phyloP scores from a whole-genome alignment of 2,329 filamentous ascomycete genomes.

The Pleomassaria siparia region DNA sequence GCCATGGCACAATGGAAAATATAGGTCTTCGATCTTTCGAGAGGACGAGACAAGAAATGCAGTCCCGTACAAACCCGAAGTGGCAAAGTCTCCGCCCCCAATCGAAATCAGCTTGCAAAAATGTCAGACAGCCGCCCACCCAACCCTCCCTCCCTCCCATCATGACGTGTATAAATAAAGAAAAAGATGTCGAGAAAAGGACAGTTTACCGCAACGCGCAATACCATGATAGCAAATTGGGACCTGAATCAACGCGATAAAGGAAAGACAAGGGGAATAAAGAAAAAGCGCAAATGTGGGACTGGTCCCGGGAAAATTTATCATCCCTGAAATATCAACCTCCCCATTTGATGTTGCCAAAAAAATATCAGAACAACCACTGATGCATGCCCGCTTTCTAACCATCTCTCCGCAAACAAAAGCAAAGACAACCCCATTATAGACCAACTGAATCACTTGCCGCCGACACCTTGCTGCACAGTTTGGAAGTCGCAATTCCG shows the following conservation, averaged over 20 bases:
- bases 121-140: neutral
- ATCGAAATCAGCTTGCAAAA: no score
- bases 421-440: neutral
- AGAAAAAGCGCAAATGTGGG: neutral
- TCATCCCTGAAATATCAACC: neutral
- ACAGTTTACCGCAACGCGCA: neutral
- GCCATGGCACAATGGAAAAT: no score
- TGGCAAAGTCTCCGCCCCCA: no score
- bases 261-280: neutral
- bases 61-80: no score
- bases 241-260: neutral
- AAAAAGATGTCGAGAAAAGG: neutral
- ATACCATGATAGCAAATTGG: neutral
- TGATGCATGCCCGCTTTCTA: slow-evolving; percentile 1
- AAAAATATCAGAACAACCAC: neutral
- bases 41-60: no score
- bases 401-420: neutral
- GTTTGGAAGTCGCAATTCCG: neutral
- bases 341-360: neutral
- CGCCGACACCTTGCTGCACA: neutral
- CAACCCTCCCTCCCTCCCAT: no score
- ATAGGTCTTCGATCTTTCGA: no score
- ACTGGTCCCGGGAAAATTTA: neutral
- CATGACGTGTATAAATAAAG: no score
- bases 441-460: neutral